A percentile compares a stretch with the other conserved stretches of the same genome.
Conservation (phyloP, 306 rosid genomes). For the Gillenia trifoliata region DNA sequence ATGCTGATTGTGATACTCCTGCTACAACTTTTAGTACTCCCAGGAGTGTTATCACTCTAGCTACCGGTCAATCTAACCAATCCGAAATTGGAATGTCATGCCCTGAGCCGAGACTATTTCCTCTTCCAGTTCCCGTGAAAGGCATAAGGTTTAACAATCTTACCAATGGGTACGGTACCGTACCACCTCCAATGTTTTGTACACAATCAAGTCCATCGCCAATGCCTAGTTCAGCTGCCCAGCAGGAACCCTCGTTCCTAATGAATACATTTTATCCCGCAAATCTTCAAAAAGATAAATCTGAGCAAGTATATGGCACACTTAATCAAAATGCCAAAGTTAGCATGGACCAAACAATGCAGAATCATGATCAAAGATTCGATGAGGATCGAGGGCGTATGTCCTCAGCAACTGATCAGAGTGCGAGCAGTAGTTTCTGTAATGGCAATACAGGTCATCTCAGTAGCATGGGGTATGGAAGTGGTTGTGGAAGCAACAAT, state of each 20-base stretch:
- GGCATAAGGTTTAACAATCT: slow-evolving; percentile 49
- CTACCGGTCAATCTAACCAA: slow-evolving; percentile 58
- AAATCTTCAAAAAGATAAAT: slow-evolving; percentile 33
- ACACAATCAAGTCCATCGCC: slow-evolving; percentile 52
- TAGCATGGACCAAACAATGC: slow-evolving; percentile 27
- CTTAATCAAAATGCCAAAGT: slow-evolving; percentile 30
- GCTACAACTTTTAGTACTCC: slow-evolving; percentile 42
- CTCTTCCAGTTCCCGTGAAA: slow-evolving; percentile 62
- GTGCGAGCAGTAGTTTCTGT: slow-evolving; percentile 65
- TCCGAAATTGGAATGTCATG: slow-evolving; percentile 49
- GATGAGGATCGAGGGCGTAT: slow-evolving; percentile 65
- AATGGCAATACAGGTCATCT: slow-evolving; percentile 58
- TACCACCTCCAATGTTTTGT: slow-evolving; percentile 42
- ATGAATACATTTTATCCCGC: slow-evolving; percentile 52
- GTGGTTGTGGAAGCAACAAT: slow-evolving; percentile 72
- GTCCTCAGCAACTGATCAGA: slow-evolving; percentile 65
- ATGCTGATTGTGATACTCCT: slow-evolving; percentile 30
- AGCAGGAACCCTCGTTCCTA: slow-evolving; percentile 47
- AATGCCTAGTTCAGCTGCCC: slow-evolving; percentile 36
- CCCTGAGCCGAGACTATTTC: slow-evolving; percentile 40
- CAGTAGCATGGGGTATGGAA: slow-evolving; percentile 64
- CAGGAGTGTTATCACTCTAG: slow-evolving; percentile 35
- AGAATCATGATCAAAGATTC: slow-evolving; percentile 39
- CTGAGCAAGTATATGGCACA: slow-evolving; percentile 42
- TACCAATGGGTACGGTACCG: slow-evolving; percentile 46